Evolutionary conservation across 495 filamentous ascomycete species (phyloP), one percentile per base, ranked within the genome.

Genomic region (Cercophora sp.): DNA sequence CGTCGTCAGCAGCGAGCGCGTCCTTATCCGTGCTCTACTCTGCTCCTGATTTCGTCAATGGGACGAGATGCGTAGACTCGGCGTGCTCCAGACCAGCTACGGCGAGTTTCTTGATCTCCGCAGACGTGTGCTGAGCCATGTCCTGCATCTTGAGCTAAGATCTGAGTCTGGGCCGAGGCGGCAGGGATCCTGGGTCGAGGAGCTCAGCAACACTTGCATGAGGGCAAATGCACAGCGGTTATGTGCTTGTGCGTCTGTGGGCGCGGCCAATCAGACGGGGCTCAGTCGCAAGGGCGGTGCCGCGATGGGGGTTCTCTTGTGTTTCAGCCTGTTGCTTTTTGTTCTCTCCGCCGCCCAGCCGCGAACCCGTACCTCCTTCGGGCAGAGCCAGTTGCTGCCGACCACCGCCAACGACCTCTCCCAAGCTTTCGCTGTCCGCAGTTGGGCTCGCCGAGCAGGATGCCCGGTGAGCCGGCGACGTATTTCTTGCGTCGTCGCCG

Each of bases 221-320:
- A 61, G 57, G 46, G 52, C 61, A 49, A 65, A 68, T 70, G 67
- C 67, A 70, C 59, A 63, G 67, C 67, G 67, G 67, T 64, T 68
- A 70, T 59, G 59, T 68, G 60, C 66, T 67, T 67, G 58, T 66
- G 63, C 67, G 56, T 66, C 61, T 41, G 48, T 44, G 50, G 27
- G 36, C 27, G 20, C 24, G 22, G 31, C 67, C 67, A 70, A 70
- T 70, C 57, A 53, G 13, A 24, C 16, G 13, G 9, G 6, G 25
- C 25, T 49, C 9, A 25, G 45, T 26, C 39, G 40, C 45, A 40
- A 16, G 16, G 45, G 40, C n/a, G 44, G 25, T 40, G 43, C 26
- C 44, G 39, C 27, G 40, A 54, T 56, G 55, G 35, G 55, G 42
- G 48, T 51, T 39, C 32, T 40, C 48, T n/a, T 25, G 46, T 51